Conservation (phyloP, 2,329 filamentous ascomycete species). For the Colletotrichum chrysophilum region DNA sequence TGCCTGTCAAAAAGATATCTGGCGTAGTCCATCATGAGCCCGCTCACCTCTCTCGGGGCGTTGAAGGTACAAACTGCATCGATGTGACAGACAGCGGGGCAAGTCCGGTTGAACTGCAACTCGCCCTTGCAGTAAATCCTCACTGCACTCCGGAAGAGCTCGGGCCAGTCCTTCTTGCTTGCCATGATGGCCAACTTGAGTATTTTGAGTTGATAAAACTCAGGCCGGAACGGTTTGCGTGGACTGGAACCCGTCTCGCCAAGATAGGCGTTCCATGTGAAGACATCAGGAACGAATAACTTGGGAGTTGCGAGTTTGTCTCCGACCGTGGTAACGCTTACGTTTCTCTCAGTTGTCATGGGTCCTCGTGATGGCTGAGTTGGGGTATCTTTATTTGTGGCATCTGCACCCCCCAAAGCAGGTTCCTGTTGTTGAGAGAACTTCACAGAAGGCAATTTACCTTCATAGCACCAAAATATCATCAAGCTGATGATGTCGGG, state of each 20-base stretch:
- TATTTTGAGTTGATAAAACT: background rate
- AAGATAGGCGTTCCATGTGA: fast-evolving
- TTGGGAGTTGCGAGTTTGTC: background rate
- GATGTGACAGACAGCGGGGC: background rate
- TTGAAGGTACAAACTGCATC: background rate
- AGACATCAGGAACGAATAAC: background rate
- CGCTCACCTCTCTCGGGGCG: background rate
- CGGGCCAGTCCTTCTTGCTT: background rate
- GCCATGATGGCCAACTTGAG: background rate
- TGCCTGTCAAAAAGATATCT: background rate
- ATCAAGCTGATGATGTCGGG: background rate
- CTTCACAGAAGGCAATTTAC: background rate
- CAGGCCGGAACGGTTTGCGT: too few species aligned
- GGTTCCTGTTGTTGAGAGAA: background rate
- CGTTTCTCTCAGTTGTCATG: background rate
- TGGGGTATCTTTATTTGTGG: background rate
- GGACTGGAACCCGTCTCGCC: background rate
- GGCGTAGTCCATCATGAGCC: background rate
- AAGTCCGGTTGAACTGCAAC: background rate
- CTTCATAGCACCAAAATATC: background rate
- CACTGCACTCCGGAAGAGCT: background rate
- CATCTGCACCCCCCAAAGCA: background rate
- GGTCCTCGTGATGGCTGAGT: background rate
- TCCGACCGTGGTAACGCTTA: background rate
- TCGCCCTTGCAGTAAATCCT: background rate